A percentile compares a stretch with the other conserved stretches of the same genome.
Conservation (phyloP, 2,329 filamentous ascomycete genomes). For the Elsinoe perseae region DNA sequence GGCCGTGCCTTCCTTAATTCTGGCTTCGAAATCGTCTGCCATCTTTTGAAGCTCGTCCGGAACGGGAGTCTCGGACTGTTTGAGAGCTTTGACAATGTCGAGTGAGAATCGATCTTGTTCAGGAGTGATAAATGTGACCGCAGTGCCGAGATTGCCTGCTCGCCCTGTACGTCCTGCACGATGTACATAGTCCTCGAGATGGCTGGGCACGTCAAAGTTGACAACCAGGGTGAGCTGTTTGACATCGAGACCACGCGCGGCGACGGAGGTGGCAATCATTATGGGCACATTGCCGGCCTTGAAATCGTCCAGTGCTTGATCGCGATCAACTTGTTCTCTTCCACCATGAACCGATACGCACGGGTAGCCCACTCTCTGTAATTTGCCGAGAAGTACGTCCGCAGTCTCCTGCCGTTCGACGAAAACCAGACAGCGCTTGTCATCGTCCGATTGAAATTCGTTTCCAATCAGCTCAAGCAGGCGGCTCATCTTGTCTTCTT, state of each 20-base stretch:
- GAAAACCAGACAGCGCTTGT: slow-evolving; percentile 72
- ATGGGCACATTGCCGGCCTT: slow-evolving; percentile 85
- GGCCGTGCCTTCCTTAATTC: slow-evolving; percentile 85
- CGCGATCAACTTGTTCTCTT: slow-evolving; percentile 86
- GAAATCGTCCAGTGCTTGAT: slow-evolving; percentile 88
- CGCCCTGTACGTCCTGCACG: slow-evolving; percentile 87
- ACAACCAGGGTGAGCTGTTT: slow-evolving; percentile 93
- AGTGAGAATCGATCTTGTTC: slow-evolving; percentile 86
- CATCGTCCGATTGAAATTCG: slow-evolving; percentile 77
- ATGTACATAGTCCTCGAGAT: slow-evolving; percentile 94
- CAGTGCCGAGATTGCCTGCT: slow-evolving; percentile 88
- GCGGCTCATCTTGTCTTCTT: slow-evolving; percentile 74
- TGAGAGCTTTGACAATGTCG: slow-evolving; percentile 84
- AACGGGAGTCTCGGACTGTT: slow-evolving; percentile 77
- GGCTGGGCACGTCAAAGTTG: slow-evolving; percentile 90
- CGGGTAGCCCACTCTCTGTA: slow-evolving; percentile 77
- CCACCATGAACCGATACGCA: slow-evolving; percentile 92
- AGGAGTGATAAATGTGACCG: slow-evolving; percentile 86
- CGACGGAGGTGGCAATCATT: slow-evolving; percentile 88
- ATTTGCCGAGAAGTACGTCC: slow-evolving; percentile 52
- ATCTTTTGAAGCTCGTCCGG: slow-evolving; percentile 60
- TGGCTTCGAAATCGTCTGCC: slow-evolving; percentile 66
- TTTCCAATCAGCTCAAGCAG: slow-evolving; percentile 81
- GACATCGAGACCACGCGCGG: slow-evolving; percentile 88
- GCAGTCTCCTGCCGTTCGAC: slow-evolving; percentile 33